These are phyloP conservation scores for Phaseolus lunatus DNA, from an alignment of 306 rosid species.

Conservation along the genomic window DNA sequence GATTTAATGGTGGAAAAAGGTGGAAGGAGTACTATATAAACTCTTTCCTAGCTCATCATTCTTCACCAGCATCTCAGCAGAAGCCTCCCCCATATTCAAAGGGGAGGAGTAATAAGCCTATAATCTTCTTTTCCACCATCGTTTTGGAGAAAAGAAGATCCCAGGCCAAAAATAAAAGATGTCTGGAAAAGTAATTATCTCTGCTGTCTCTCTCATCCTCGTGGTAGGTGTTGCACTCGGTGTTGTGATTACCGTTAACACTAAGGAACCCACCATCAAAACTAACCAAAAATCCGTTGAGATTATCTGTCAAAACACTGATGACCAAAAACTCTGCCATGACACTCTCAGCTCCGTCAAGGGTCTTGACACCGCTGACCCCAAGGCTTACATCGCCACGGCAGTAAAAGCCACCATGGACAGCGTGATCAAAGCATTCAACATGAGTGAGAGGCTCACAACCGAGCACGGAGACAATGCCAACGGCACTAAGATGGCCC, in stretches of 20 bases:
- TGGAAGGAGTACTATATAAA: slow-evolving; percentile 26
- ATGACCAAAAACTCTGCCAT: slow-evolving; percentile 55
- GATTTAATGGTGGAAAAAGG: neutral
- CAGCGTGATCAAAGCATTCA: slow-evolving; percentile 54
- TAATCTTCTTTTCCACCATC: neutral
- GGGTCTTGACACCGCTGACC: slow-evolving; percentile 2
- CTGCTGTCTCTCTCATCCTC: slow-evolving; percentile 61
- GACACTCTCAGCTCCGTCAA: slow-evolving; percentile 45
- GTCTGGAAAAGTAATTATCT: slow-evolving; percentile 53
- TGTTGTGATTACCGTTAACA: slow-evolving; percentile 46
- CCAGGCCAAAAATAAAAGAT: slow-evolving; percentile 22
- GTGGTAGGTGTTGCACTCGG: slow-evolving; percentile 73
- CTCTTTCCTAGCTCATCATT: neutral
- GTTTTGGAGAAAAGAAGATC: neutral
- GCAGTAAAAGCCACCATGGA: slow-evolving; percentile 51
- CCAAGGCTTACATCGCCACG: slow-evolving; percentile 53
- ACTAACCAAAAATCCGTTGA: slow-evolving; percentile 45
- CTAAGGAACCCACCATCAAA: neutral
- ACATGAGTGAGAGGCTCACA: slow-evolving; percentile 55
- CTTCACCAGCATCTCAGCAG: neutral
- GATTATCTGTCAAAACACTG: slow-evolving; percentile 52
- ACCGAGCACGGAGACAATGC: slow-evolving; percentile 31
- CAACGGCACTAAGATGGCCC: slow-evolving; percentile 51
- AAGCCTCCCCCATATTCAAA: neutral
- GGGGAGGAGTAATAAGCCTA: slow-evolving; percentile 1